Conservation (phyloP, 345 rosid species). For the Dimocarpus longan region DNA sequence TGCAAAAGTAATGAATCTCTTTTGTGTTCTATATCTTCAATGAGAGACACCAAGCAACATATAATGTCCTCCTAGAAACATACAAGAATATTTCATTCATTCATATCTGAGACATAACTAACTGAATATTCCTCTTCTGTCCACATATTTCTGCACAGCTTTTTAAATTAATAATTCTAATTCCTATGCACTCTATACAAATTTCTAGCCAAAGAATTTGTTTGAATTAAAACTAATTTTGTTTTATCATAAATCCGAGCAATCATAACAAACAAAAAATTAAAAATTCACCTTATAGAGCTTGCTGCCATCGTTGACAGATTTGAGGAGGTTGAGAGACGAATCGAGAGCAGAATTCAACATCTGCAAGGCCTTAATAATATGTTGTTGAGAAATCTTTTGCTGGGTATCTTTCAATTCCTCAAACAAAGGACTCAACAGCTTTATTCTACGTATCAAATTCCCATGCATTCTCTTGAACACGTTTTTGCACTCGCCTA, state of each 20-base stretch:
- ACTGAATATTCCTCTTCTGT: not conserved
- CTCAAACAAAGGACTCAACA: slow-evolving; percentile 91
- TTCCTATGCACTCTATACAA: not conserved
- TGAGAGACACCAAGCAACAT: not conserved
- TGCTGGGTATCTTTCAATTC: slow-evolving; percentile 61
- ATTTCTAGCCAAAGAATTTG: too few relatives aligned
- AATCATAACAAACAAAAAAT: not conserved
- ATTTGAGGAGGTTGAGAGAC: slow-evolving; percentile 58
- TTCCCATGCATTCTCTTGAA: slow-evolving; percentile 73
- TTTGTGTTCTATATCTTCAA: not conserved
- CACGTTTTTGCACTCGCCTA: slow-evolving; percentile 58
- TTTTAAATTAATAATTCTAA: not conserved
- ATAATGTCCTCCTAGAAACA: not conserved
- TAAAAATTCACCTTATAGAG: slow-evolving; percentile 60
- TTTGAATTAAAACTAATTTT: too few relatives aligned
- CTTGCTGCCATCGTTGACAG: slow-evolving; percentile 74
- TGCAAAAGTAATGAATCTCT: not conserved
- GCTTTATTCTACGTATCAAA: slow-evolving; percentile 87
- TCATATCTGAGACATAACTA: not conserved
- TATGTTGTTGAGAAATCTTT: slow-evolving; percentile 42
- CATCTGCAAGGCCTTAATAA: slow-evolving; percentile 53
- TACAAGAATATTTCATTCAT: not conserved
- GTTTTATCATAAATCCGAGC: not conserved
- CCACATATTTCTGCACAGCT: not conserved
- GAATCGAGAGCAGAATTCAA: slow-evolving; percentile 63